phyloP scores from a whole-genome alignment of 108 stramenopile species.

The Nitzschia palea region DNA sequence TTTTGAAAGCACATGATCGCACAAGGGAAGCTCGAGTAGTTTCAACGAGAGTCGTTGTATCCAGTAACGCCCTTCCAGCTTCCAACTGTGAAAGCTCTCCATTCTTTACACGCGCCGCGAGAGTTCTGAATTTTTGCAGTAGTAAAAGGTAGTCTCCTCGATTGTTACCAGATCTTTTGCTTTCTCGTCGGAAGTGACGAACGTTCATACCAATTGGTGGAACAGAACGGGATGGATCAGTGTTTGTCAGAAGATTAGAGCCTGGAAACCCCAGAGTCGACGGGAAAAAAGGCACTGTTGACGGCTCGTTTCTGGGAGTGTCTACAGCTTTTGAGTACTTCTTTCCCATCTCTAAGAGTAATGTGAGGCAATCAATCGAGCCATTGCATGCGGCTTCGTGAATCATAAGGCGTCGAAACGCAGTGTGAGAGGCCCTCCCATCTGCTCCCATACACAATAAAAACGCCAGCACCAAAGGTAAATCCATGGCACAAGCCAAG shows the following conservation, averaged over 20 bases:
- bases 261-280: constrained; percentile 11
- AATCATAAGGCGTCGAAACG: constrained; percentile 77
- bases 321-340: constrained; percentile 19
- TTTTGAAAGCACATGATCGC: constrained; percentile 41
- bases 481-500: constrained; percentile 80
- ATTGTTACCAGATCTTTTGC: not conserved
- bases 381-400: constrained; percentile 87
- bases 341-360: constrained; percentile 67
- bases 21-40: constrained; percentile 49
- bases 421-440: constrained; percentile 70
- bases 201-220: constrained; percentile 15
- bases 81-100: constrained; percentile 51
- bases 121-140: constrained; percentile 23
- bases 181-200: constrained; percentile 24
- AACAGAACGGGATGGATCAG: constrained; percentile 9
- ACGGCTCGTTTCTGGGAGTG: not conserved
- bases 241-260: not conserved
- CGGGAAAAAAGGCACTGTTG: constrained; percentile 27
- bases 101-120: constrained; percentile 19
- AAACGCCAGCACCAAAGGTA: constrained; percentile 70
- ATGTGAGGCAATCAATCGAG: constrained; percentile 64
- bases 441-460: constrained; percentile 75
- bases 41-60: constrained; percentile 33
- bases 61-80: constrained; percentile 51
- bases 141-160: constrained; percentile 26